phyloP scores from a whole-genome alignment of 169 alveolate genomes.

The Cryptosporidium bovis region DNA sequence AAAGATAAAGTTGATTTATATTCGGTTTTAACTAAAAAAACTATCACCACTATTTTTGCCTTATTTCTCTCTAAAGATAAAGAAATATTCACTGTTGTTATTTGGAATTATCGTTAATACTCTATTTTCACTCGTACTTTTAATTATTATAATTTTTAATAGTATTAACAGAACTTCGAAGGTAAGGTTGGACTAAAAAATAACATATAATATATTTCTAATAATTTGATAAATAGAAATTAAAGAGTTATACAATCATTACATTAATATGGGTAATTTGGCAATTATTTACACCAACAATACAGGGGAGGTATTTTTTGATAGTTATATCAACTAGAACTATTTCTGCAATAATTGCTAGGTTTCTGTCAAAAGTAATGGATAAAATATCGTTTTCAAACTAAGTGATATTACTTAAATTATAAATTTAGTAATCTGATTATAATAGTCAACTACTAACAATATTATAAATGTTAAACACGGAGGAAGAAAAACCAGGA shows the following conservation, averaged over 20 bases:
- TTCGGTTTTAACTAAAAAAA: background rate
- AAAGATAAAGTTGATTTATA: no score
- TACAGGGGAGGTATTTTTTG: constrained; percentile 60
- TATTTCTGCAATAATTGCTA: constrained; percentile 60
- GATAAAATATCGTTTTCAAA: background rate
- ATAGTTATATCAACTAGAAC: constrained; percentile 57
- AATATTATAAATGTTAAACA: no score
- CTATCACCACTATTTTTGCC: background rate
- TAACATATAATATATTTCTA: background rate
- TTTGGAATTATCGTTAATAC: constrained; percentile 30
- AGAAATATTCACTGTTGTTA: constrained; percentile 19
- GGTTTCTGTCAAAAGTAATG: constrained; percentile 43
- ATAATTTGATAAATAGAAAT: constrained; percentile 1
- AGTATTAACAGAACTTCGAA: background rate
- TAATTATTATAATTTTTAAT: constrained; percentile 10
- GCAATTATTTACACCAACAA: constrained; percentile 68
- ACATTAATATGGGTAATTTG: constrained; percentile 60
- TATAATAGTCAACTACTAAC: no score
- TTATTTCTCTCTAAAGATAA: background rate
- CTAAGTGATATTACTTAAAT: background rate
- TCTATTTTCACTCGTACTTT: constrained; percentile 3
- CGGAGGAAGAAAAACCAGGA: no score
- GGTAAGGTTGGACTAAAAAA: constrained; percentile 17
- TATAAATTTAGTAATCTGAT: no score
- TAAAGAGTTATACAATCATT: constrained; percentile 37